Base-by-base conservation (phyloP, 169 alveolate genomes). In the Plasmodium berghei region DNA sequence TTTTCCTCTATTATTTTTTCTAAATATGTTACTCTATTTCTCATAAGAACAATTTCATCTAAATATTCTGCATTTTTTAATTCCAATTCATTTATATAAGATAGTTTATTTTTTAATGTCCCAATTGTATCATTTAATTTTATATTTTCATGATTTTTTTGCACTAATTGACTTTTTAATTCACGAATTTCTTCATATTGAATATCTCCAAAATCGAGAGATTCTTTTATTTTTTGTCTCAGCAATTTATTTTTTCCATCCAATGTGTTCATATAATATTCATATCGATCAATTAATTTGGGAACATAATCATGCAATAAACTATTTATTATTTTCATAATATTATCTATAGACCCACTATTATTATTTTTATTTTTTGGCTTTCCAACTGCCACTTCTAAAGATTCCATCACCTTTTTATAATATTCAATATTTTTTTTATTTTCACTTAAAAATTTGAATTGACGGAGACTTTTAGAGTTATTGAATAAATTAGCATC, bases 181-280 rank as follows among this genome's bases (percentile, higher is more conserved):
- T 77, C 89, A 0, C 89, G 62, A 12, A 77, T 77, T 66, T 77
- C 89, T 66, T 77, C 89, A 56, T 77, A 77, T 64, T 77, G 89
- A 28, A 77, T 28, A 26, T 77, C 89, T 42, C 89, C 89, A 52
- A 63, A 77, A 34, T 77, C 89, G 26, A 77, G 28, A 9, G 89
- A 77, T 40, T 77, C 89, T 52, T 45, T 77, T 22, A 77, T 77
- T 77, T 77, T 77, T 70, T 63, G 67, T 45, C 66, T 77, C 16
- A 77, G 40, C 18, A 77, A 63, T 77, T 77, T 77, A 45, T 77
- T 77, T 69, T 58, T 62, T n/a, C 66, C 89, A 63, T 77, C 89
- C 45, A 77, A 70, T 3, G 89, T 64, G 40, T 77, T 77, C 75
- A 77, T 54, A 52, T 77, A 77, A 22, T 77, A 77, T 69, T 77